Evolutionary conservation across 1,284 basidiomycete species (phyloP), one percentile per base, ranked within the genome.

Genomic region (Malassezia equina): DNA sequence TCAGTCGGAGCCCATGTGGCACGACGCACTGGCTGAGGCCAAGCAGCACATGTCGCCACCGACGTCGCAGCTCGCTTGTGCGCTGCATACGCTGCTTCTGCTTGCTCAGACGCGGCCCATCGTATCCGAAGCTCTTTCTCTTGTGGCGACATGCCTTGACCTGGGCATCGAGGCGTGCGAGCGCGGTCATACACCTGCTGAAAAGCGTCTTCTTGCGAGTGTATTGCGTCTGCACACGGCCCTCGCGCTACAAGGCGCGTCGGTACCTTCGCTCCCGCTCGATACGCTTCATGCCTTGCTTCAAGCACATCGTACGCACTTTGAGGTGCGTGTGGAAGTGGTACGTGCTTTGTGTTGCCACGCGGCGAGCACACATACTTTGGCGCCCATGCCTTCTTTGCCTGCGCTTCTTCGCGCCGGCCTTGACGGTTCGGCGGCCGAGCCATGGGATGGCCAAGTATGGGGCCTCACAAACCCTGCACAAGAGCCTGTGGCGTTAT

Each of bases 401-500:
- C 36, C 36, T 21, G 36, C 4, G 19, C 36, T 39, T 11, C 6
- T 39, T 12, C 36, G 36, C 19, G 36, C 19, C 1, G 36, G 36
- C 24, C 41, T 27, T 24, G 13, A 7, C 3, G 23, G n/a, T 7
- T 15, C 3, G 2, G 13, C 15, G 7, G 7, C 12, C 24, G 31
- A 25, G 6, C 11, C 31, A 2, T 58, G 55, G 55, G 50, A 58
- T 11, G 55, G 55, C 33, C 55, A 58, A 24, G 24, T 49, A 3
- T 32, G 42, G 25, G 55, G 50, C 5, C 17, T 52, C 12, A n/a
- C 13, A 9, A 31, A 8, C 6, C 12, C 15, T n/a, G 28, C 29
- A 0, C 24, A 23, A 4, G 29, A 32, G 4, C 49, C 53, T 15
- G 27, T 51, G 25, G 59, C 60, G 1, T 27, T 64, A 11, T 68